Evolutionary conservation across 495 filamentous ascomycete species (phyloP), one percentile per base, ranked within the genome.

Genomic region (Penicillium coffeae): DNA sequence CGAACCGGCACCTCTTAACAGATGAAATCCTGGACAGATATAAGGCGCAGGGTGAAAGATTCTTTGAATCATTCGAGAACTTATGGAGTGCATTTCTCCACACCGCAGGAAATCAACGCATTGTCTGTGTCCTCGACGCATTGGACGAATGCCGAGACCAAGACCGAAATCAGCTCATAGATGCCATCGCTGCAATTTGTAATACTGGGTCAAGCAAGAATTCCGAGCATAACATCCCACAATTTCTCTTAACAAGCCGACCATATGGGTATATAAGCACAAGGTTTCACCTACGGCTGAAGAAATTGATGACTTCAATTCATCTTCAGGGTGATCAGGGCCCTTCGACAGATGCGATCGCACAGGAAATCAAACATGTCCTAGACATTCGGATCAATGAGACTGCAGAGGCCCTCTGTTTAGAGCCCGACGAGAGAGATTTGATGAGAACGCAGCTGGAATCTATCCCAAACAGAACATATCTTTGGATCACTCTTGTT

Each of bases 81-180:
- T 54, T 81, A 7, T 81, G 75, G 74, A 18, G 44, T 2, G 68
- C 75, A 10, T 47, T 81, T 15, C 32, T 52, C 8, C 51, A 37
- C 14, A 55, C 51, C 1, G 49, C 65, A 13, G 9, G 47, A 30
- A 62, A 72, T 40, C 44, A 58, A 12, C 62, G 72, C 27, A 66
- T 78, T n/a, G 47, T 81, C 32, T 77, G 70, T 45, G 46, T 80
- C 34, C 13, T 82, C 1, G 77, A 81, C 52, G 74, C 75, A 5
- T 52, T 81, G 5, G 68, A 71, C 50, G 66, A 69, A 54, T 65
- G 66, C 46, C 21, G 53, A 12, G 48, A 62, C 21, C 21, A 32
- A 5, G 42, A 43, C 16, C 47, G 54, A 15, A 8, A 21, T 16
- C 39, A 47, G 20, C 25, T 68, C 15, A 63, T 61, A 7, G 14